These are phyloP conservation scores for Phlebiopsis flavidoalba DNA, from an alignment of 768 basidiomycete genomes.

Conservation along the genomic window DNA sequence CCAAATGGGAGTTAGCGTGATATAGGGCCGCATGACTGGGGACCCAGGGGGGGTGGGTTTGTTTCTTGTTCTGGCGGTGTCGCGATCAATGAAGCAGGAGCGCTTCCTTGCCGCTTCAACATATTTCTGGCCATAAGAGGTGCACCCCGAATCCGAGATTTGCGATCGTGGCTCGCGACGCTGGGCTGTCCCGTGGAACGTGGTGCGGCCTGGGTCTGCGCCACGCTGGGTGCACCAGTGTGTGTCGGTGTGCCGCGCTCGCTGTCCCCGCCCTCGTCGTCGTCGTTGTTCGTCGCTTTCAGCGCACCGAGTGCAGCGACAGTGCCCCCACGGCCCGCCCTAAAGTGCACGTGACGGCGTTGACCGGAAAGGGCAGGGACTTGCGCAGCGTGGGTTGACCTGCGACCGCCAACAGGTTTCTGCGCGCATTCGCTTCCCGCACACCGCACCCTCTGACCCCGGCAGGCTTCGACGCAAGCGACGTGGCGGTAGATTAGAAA, in stretches of 20 bases:
- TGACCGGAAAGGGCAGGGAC: not conserved
- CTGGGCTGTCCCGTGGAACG: not conserved
- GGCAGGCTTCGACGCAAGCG: conserved; percentile 1
- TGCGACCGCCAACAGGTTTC: conserved; percentile 4
- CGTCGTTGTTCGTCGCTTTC: not conserved
- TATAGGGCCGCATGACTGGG: not conserved
- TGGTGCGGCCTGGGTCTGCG: not conserved
- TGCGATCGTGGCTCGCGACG: conserved; percentile 5
- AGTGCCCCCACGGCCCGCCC: not conserved
- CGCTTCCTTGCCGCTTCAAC: conserved; percentile 2
- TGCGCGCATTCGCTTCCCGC: not conserved
- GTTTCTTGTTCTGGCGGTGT: not conserved
- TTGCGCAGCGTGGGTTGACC: conserved; percentile 2
- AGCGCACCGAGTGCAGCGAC: not conserved
- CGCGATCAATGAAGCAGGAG: conserved; percentile 3
- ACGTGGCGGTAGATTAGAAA: not conserved
- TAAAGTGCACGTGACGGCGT: conserved; percentile 8
- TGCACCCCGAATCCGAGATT: conserved; percentile 6
- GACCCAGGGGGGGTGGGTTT: not conserved
- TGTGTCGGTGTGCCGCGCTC: not conserved
- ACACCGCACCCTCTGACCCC: not conserved
- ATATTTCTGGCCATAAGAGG: not conserved
- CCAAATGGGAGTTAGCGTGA: not conserved
- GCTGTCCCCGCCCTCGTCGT: not conserved
- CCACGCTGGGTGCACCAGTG: not conserved